These are phyloP conservation scores for Hanseniaspora nectarophila DNA, from an alignment of 805 yeast genomes.

Conservation along the genomic window DNA sequence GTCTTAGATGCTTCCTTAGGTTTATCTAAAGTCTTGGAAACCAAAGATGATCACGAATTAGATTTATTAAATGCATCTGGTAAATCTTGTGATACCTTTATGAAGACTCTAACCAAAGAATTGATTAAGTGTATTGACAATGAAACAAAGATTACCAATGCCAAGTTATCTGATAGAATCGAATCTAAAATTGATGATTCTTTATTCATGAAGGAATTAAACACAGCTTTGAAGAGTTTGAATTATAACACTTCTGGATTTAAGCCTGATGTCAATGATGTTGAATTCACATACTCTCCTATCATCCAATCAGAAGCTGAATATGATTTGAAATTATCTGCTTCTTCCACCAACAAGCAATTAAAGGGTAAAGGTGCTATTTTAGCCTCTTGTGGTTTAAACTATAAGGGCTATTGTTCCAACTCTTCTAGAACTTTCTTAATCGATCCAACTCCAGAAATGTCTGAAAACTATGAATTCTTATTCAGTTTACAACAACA, in stretches of 20 bases:
- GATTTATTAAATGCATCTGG: slow-evolving; percentile 56
- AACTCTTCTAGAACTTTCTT: slow-evolving; percentile 77
- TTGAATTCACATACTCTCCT: slow-evolving; percentile 93
- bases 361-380: slow-evolving; percentile 67
- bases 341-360: slow-evolving; percentile 55
- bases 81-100: slow-evolving; percentile 62
- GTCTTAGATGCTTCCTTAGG: slow-evolving; percentile 43
- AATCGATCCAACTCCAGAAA: slow-evolving; percentile 73
- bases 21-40: slow-evolving; percentile 49
- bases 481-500: slow-evolving; percentile 57
- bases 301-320: slow-evolving; percentile 79
- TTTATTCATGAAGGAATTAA: slow-evolving; percentile 49
- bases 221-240: slow-evolving; percentile 34
- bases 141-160: slow-evolving; percentile 62
- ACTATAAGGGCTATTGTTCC: slow-evolving; percentile 82
- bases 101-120: slow-evolving; percentile 74
- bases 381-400: slow-evolving; percentile 68
- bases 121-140: slow-evolving; percentile 82
- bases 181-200: slow-evolving; percentile 72
- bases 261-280: slow-evolving; percentile 60
- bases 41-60: slow-evolving; percentile 71
- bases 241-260: slow-evolving; percentile 32
- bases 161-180: slow-evolving; percentile 58
- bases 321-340: slow-evolving; percentile 74
- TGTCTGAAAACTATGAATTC: slow-evolving; percentile 69